These are phyloP conservation scores for Phytophthora crassamura DNA, from an alignment of 352 stramenopile species.

Conservation along the genomic window DNA sequence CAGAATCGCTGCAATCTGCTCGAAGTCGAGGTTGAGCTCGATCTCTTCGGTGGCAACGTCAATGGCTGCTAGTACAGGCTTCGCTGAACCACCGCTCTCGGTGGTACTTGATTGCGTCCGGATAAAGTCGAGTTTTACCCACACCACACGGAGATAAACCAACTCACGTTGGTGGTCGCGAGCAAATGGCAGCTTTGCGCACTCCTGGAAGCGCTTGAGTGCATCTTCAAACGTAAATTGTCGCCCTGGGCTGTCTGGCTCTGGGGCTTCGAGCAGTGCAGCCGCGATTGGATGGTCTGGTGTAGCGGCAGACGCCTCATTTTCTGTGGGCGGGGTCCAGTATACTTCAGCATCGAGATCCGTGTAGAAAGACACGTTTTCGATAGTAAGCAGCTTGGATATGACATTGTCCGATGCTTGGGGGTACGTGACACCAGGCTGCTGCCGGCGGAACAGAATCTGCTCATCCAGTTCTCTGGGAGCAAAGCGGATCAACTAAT, in stretches of 20 bases:
- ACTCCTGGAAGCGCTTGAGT: conserved; percentile 45
- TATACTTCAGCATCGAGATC: conserved; percentile 54
- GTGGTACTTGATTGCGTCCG: conserved; percentile 8
- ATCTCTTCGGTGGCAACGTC: conserved; percentile 70
- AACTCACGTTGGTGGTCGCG: conserved; percentile 50
- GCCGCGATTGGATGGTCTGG: conserved; percentile 6
- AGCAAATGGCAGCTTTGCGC: conserved; percentile 35
- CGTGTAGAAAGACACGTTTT: conserved; percentile 70
- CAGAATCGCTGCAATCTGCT: conserved; percentile 53
- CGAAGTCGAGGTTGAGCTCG: conserved; percentile 63
- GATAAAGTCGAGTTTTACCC: conserved; percentile 71
- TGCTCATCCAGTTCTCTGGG: conserved; percentile 59
- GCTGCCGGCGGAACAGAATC: conserved; percentile 66
- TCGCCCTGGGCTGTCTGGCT: neutral
- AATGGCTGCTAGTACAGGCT: conserved; percentile 41
- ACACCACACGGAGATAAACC: conserved; percentile 55
- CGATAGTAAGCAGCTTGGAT: conserved; percentile 69
- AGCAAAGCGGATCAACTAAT: conserved; percentile 59
- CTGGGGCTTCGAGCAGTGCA: neutral
- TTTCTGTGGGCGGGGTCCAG: conserved; percentile 14
- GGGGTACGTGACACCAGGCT: conserved; percentile 59
- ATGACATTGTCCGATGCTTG: conserved; percentile 29
- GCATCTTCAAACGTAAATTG: conserved; percentile 24
- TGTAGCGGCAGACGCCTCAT: neutral
- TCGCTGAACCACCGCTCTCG: neutral